Conservation (phyloP, 2,329 filamentous ascomycete species). For the Mollisia scopiformis region DNA sequence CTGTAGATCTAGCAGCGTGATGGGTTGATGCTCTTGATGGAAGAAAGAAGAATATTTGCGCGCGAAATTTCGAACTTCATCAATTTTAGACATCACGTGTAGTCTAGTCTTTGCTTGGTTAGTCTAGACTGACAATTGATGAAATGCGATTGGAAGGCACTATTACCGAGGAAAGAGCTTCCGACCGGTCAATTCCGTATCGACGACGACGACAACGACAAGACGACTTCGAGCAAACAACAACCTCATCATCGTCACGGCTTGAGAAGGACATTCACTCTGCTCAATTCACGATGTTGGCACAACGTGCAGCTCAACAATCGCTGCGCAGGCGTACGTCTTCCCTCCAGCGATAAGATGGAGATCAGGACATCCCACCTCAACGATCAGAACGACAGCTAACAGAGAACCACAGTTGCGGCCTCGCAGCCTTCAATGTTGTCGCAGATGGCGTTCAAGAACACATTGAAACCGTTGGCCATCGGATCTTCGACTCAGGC, state of each 20-base stretch:
- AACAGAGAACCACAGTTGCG: slow-evolving; percentile 41
- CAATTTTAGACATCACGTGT: background rate
- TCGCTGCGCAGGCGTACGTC: slow-evolving; percentile 45
- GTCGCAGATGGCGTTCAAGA: slow-evolving; percentile 43
- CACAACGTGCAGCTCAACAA: slow-evolving; percentile 46
- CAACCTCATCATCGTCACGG: slow-evolving; percentile 3
- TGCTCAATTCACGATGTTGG: slow-evolving; percentile 43
- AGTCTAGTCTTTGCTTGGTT: too few species aligned
- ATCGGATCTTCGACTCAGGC: slow-evolving; percentile 48
- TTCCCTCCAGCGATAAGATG: background rate
- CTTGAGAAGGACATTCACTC: slow-evolving; percentile 8
- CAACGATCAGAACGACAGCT: slow-evolving; percentile 7
- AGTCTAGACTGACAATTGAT: slow-evolving; percentile 4
- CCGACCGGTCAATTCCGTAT: slow-evolving; percentile 23
- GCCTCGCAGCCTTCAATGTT: slow-evolving; percentile 45
- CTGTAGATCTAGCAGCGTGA: slow-evolving; percentile 33
- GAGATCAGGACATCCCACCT: slow-evolving; percentile 15
- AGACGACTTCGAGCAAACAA: background rate
- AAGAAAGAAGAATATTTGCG: slow-evolving; percentile 13
- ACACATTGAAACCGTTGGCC: slow-evolving; percentile 42
- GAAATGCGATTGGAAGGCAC: background rate
- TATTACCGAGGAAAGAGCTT: slow-evolving; percentile 23
- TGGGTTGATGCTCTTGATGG: slow-evolving; percentile 38
- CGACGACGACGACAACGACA: slow-evolving; percentile 31
- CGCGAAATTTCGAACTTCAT: slow-evolving; percentile 18